These are phyloP conservation scores for Sporobolomyces pararoseus DNA, from an alignment of 768 basidiomycete species.

Conservation along the genomic window DNA sequence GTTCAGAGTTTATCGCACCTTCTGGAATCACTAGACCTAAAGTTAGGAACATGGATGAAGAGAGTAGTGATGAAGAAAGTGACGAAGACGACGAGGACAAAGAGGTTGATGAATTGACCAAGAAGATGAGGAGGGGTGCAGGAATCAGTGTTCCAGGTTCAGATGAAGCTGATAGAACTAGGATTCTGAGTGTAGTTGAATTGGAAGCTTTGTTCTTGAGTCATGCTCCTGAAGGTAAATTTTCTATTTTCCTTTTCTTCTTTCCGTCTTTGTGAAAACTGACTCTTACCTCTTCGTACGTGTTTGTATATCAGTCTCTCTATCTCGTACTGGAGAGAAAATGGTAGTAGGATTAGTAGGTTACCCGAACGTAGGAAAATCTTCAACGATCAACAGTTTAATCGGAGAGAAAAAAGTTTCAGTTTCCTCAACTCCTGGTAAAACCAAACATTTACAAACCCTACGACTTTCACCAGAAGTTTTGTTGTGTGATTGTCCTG, in stretches of 20 bases:
- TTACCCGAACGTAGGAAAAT: conserved; percentile 98
- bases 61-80: conserved; percentile 1
- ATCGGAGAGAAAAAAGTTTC: conserved; percentile 94
- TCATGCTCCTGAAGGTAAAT: conserved; percentile 63
- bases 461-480: conserved; percentile 85
- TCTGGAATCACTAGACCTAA: not conserved
- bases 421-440: conserved; percentile 94
- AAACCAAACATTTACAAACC: conserved; percentile 99
- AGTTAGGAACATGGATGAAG: conserved; percentile 1
- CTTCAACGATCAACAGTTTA: conserved; percentile 92
- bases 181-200: conserved; percentile 77
- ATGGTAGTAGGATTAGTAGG: conserved; percentile 87
- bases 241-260: not conserved
- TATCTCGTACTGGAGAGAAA: conserved; percentile 56
- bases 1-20: conserved; percentile 49
- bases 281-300: conserved; percentile 4
- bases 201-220: conserved; percentile 75
- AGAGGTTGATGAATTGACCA: conserved; percentile 29
- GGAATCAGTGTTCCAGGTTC: conserved; percentile 36
- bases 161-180: conserved; percentile 54
- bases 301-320: conserved; percentile 24
- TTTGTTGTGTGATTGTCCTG: conserved; percentile 92
- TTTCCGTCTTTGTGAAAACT: not conserved
- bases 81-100: conserved; percentile 31
- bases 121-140: conserved; percentile 23